A percentile compares a stretch with the other conserved stretches of the same genome.
Conservation (phyloP, 2,329 filamentous ascomycete species). For the Colletotrichum noveboracense region DNA sequence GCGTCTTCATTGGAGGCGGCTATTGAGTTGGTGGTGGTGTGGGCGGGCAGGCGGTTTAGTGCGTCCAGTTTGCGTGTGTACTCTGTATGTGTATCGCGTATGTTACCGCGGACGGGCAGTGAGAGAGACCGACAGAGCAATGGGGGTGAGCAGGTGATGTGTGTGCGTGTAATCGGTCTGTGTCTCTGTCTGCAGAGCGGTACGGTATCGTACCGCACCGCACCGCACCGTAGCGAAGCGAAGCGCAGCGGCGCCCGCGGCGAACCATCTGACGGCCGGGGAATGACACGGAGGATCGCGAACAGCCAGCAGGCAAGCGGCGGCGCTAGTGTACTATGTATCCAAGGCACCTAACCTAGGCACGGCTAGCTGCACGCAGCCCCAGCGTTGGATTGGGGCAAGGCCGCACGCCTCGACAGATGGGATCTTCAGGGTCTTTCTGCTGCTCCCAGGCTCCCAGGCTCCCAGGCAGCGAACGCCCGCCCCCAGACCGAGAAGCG, state of each 20-base stretch:
- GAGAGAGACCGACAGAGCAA: background rate
- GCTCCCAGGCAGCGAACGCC: background rate
- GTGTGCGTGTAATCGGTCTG: background rate
- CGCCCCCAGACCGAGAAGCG: background rate
- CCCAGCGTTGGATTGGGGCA: slow-evolving; percentile 3
- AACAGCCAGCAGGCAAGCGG: slow-evolving; percentile 4
- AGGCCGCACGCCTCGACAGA: slow-evolving; percentile 6
- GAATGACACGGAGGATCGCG: slow-evolving; percentile 8
- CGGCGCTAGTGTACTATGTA: background rate
- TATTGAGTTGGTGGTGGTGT: background rate
- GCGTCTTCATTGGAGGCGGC: slow-evolving; percentile 11
- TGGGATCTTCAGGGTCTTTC: slow-evolving; percentile 21
- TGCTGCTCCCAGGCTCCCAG: background rate
- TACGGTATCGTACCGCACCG: slow-evolving; percentile 2
- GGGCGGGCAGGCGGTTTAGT: background rate
- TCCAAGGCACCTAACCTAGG: background rate
- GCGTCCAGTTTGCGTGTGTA: background rate
- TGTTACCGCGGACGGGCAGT: background rate
- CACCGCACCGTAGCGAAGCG: background rate
- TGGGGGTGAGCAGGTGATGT: background rate
- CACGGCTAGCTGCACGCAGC: slow-evolving; percentile 12
- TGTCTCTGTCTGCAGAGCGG: background rate
- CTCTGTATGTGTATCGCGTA: background rate
- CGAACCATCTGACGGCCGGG: slow-evolving; percentile 16
- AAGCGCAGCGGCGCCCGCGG: slow-evolving; percentile 6